Base-by-base conservation (phyloP, 1,284 basidiomycete species). In the Wolfiporia cocos region DNA sequence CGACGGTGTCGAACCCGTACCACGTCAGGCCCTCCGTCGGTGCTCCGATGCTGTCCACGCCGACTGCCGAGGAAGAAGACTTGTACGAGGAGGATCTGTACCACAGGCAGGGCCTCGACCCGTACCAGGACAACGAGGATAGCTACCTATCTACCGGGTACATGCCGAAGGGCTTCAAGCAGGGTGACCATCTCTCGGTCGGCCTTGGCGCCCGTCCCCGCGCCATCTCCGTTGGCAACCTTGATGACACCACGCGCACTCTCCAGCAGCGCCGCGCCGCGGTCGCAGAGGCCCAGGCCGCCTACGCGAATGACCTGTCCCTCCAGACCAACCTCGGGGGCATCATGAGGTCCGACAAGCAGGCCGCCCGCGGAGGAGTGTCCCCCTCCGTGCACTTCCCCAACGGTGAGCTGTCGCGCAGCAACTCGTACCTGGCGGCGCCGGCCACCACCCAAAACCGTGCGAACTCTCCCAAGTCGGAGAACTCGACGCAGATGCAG, bases 211-310 rank as follows among this genome's bases (percentile, higher is more conserved):
- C 76, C 41, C 74, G 91, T 37, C 91, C 91, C 12, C 81, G 93
- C 42, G 91, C 93, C 17, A 93, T 92, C 38, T 95, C 92, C 14
- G 89, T 96, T 29, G 90, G 91, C 24, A 86, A 80, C 42, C 74
- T 94, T n/a, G 92, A 94, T 56, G 89, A 92, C 54, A 76, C 60
- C 15, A 50, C 56, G 74, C 39, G 67, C 73, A 53, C 81, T 75
- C 42, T 65, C 74, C 43, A 82, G 54, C 80, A 84, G 44, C 80
- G 84, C 50, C 80, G 84, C 50, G 69, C 76, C 26, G 71, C 75
- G 9, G 72, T 72, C 12, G 70, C 70, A 42, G 84, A 84, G 48
- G 60, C 74, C 37, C 73, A 73, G 42, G 50, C 60, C 35, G 64
- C 74, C 17, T 88, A 84, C 57, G 64, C 81, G 48, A 76, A 64